Evolutionary conservation across 164 flowering plant genomes (phyloP).

Genomic region (Pachysandra terminalis): DNA sequence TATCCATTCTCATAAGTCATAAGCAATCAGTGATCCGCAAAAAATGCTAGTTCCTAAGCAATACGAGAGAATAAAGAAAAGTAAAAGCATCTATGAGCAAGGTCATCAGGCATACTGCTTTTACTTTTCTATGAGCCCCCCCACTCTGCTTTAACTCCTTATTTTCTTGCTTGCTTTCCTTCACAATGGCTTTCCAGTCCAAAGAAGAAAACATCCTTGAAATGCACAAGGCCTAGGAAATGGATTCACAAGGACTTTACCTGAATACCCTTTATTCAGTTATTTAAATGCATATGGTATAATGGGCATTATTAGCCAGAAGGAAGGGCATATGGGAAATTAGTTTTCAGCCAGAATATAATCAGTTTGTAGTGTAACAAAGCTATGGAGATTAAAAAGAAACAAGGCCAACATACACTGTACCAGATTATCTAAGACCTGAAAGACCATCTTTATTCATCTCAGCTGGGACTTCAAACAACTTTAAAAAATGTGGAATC

Average conservation of each 20-base stretch:
- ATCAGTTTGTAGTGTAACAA: neutral
- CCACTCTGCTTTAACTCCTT: neutral
- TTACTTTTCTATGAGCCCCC: constrained; percentile 9
- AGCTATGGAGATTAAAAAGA: neutral
- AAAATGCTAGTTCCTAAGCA: no score
- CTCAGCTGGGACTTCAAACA: neutral
- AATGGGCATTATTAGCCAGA: neutral
- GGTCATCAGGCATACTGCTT: constrained; percentile 10
- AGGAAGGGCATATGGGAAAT: neutral
- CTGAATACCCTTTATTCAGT: neutral
- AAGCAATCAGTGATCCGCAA: neutral
- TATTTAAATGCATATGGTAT: neutral
- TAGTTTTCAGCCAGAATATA: no score
- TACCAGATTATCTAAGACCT: neutral
- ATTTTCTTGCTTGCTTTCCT: constrained; percentile 2
- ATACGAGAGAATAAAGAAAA: constrained; percentile 3
- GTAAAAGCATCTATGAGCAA: constrained; percentile 14
- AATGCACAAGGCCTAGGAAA: neutral
- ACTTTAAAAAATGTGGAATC: neutral
- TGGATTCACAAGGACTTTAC: neutral
- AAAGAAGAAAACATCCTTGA: constrained; percentile 22
- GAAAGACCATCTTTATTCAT: neutral
- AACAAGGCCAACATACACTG: no score
- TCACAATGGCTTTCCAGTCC: constrained; percentile 21
- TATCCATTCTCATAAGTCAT: no score